A percentile compares a stretch with the other conserved stretches of the same genome.
Evolutionary conservation across 805 yeast species (phyloP).

Genomic region (Kuraishia molischiana): DNA sequence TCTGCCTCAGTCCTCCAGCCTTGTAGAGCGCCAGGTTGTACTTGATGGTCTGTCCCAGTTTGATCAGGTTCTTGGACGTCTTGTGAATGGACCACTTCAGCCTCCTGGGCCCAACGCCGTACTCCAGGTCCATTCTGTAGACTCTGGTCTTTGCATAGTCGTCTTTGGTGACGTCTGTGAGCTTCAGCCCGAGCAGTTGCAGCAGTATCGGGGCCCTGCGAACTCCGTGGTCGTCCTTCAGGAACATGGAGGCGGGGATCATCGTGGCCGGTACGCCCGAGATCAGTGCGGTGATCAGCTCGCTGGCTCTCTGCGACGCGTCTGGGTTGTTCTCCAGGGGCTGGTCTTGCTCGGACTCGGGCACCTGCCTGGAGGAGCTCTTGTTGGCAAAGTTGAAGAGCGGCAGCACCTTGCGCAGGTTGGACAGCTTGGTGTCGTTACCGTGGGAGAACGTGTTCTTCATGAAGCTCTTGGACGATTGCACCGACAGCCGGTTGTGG

Average conservation of each 20-base stretch:
- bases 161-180: slow-evolving; percentile 34
- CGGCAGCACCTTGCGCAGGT: background rate
- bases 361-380: background rate
- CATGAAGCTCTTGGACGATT: background rate
- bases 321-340: slow-evolving; percentile 10
- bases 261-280: slow-evolving; percentile 70
- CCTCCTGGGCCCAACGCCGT: slow-evolving; percentile 76
- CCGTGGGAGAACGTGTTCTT: background rate
- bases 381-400: background rate
- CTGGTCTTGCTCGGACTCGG: slow-evolving; percentile 1
- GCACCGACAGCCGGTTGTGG: background rate
- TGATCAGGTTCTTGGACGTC: slow-evolving; percentile 61
- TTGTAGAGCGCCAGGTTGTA: slow-evolving; percentile 30
- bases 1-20: slow-evolving; percentile 18
- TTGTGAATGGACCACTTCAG: slow-evolving; percentile 74
- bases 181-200: slow-evolving; percentile 58
- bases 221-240: slow-evolving; percentile 66
- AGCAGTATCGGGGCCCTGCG: slow-evolving; percentile 77
- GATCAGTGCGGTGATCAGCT: slow-evolving; percentile 38
- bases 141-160: slow-evolving; percentile 29
- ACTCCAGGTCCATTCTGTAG: slow-evolving; percentile 70
- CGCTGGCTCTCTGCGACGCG: slow-evolving; percentile 15
- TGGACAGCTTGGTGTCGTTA: background rate
- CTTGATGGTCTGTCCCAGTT: slow-evolving; percentile 59
- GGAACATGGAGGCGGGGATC: slow-evolving; percentile 63